These are phyloP conservation scores for Sarocladium oryzae DNA, from an alignment of 2,329 filamentous ascomycete species.

Conservation along the genomic window DNA sequence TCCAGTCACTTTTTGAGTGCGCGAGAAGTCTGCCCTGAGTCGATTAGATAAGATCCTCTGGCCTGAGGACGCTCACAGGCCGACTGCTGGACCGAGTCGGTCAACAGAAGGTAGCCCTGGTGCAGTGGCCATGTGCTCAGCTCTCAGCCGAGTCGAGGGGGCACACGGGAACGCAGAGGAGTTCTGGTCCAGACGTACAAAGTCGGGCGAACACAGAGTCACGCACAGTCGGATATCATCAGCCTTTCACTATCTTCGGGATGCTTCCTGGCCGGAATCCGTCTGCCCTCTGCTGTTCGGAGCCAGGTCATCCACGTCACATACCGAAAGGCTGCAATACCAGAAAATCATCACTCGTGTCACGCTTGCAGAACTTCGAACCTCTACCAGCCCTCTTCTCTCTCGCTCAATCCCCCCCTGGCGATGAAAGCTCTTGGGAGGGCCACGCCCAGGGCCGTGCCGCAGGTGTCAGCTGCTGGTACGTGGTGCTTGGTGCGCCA, in stretches of 20 bases:
- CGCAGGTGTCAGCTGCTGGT: conserved; percentile 32
- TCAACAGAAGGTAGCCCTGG: conserved; percentile 33
- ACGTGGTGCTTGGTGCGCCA: conserved; percentile 38
- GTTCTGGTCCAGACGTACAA: conserved; percentile 20
- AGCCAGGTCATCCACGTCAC: conserved; percentile 35
- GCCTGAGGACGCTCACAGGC: conserved; percentile 67
- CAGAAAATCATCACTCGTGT: background rate
- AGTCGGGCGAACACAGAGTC: conserved; percentile 22
- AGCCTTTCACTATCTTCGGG: conserved; percentile 28
- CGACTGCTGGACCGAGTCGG: conserved; percentile 57
- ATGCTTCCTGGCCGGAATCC: conserved; percentile 40
- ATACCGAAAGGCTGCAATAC: conserved; percentile 35
- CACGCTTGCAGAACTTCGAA: conserved; percentile 11
- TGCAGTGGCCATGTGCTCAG: conserved; percentile 27
- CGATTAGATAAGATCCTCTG: conserved; percentile 67
- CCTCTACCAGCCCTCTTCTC: background rate
- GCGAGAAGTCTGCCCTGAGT: conserved; percentile 67
- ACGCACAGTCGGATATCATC: conserved; percentile 42
- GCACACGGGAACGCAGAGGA: conserved; percentile 47
- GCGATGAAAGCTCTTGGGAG: conserved; percentile 2
- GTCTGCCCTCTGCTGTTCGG: conserved; percentile 13
- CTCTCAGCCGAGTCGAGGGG: conserved; percentile 42
- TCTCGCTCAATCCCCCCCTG: background rate
- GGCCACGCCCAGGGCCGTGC: conserved; percentile 34
- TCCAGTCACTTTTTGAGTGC: conserved; percentile 51